Evolutionary conservation across 2,329 filamentous ascomycete species (phyloP), one percentile per base, ranked within the genome.

Genomic region (Botrytis pseudocinerea): DNA sequence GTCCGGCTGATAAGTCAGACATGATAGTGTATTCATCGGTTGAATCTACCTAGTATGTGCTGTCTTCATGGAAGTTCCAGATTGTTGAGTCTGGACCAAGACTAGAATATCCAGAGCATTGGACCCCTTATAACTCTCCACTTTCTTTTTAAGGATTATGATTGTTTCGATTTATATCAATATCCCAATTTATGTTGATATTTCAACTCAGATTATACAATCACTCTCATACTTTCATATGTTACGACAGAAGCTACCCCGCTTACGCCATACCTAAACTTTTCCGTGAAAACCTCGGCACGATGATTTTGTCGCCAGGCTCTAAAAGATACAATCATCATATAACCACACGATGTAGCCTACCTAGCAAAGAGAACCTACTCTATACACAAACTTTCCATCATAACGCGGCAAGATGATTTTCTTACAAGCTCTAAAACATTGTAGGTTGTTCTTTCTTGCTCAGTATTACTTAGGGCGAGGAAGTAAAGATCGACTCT

Each of bases 371-470:
- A 14, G 48, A 54, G 48, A n/a, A 54, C 25, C 48, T n/a, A n/a
- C 48, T 12, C 48, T 54, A n/a, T 16, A 12, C 25, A 16, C 25
- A n/a, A n/a, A 54, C 12, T 54, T 54, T 54, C 12, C 48, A 54
- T n/a, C 48, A n/a, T 16, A 54, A 54, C 48, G n/a, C 48, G 48
- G 25, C 48, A 54, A 54, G 48, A 54, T 54, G 48, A 54, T 16
- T 54, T n/a, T 54, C 25, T 54, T 20, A 16, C 48, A n/a, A n/a
- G 48, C 25, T 54, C 18, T 35, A 54, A 54, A n/a, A 54, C 48
- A 14, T n/a, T 54, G 25, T 32, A 51, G 65, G 35, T 68, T 57
- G 65, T 68, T 32, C 65, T 68, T 54, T 40, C 63, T 38, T 22
- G 22, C 42, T 54, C 64, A 18, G n/a, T 42, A 63, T 42, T 4